phyloP scores from a whole-genome alignment of 2,329 filamentous ascomycete genomes.

The Sarocladium brachiariae region DNA sequence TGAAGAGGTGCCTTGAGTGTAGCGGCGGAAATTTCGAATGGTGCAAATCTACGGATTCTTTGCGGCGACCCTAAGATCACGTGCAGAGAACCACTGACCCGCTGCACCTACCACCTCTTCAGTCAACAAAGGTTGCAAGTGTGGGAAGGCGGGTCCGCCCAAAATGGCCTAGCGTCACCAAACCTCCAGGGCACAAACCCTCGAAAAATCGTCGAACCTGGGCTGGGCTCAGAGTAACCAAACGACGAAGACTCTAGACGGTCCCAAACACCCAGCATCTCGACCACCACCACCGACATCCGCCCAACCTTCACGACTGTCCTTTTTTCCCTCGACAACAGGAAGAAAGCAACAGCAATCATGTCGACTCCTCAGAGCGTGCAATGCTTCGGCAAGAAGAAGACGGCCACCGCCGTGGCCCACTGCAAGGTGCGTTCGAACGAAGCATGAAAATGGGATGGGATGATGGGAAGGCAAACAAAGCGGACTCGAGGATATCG shows the following conservation, averaged over 20 bases:
- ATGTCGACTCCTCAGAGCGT: conserved; percentile 70
- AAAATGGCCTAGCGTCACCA: background rate
- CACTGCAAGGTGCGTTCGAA: conserved; percentile 72
- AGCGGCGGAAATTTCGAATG: conserved; percentile 1
- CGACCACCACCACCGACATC: conserved; percentile 3
- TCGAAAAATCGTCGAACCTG: conserved; percentile 8
- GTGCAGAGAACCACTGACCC: background rate
- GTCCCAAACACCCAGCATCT: background rate
- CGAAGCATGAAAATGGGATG: background rate
- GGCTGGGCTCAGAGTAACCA: too few species aligned
- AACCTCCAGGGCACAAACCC: conserved; percentile 14
- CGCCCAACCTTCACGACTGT: conserved; percentile 15
- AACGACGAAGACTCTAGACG: background rate
- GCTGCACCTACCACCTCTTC: background rate
- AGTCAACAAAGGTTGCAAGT: background rate
- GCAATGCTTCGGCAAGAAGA: conserved; percentile 99
- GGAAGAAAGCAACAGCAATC: conserved; percentile 38
- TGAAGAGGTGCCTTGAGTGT: background rate
- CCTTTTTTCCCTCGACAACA: conserved; percentile 11
- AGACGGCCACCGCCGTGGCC: conserved; percentile 82
- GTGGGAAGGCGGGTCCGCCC: too few species aligned
- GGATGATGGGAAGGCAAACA: background rate
- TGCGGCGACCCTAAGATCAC: conserved; percentile 9
- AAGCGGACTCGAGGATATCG: background rate
- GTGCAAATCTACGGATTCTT: conserved; percentile 16